Base-by-base conservation (phyloP, 495 filamentous ascomycete genomes). In the Talaromyces nanjingensis region DNA sequence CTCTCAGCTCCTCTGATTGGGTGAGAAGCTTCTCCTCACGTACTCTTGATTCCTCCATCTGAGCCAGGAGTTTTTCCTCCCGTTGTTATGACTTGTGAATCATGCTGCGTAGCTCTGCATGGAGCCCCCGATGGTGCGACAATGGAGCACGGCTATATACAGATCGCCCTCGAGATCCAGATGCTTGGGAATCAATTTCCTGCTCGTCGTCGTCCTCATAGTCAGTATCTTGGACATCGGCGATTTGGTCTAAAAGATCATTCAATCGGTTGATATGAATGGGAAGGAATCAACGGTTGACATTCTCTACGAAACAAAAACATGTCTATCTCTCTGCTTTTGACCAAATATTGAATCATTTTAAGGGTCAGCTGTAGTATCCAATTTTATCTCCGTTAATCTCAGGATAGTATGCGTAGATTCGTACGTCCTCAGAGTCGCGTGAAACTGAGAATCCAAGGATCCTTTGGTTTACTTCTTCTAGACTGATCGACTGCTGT, bases 401-500 rank as follows among this genome's bases (percentile, higher is more conserved):
- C 9, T 71, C 16, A 59, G 68, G 27, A 63, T 73, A 73, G 65
- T 73, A 60, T 11, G 68, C 67, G 47, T 71, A 73, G n/a, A 72
- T 67, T 34, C 66, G 68, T 16, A 73, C 64, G 0, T 53, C 34
- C 37, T 60, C 60, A 39, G 77, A 60, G 65, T 83, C 68, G 67
- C 81, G 75, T 25, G 77, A 82, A 63, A 84, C 69, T 2, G 77
- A 82, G 72, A 83, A 83, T 39, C 71, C 70, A 61, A 79, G 69
- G 25, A 75, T 63, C 47, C 57, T 65, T 25, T 68, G 60, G 58
- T 73, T 18, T 31, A 73, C 57, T 54, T 71, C n/a, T n/a, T n/a
- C n/a, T n/a, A n/a, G n/a, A n/a, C 22, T 24, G 22, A 24, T 1
- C 22, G 22, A 24, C 2, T 24, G 22, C 22, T 24, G 22, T 1